Evolutionary conservation across 768 basidiomycete species (phyloP), one percentile per base, ranked within the genome.

Genomic region (Pulveroboletus sp.): DNA sequence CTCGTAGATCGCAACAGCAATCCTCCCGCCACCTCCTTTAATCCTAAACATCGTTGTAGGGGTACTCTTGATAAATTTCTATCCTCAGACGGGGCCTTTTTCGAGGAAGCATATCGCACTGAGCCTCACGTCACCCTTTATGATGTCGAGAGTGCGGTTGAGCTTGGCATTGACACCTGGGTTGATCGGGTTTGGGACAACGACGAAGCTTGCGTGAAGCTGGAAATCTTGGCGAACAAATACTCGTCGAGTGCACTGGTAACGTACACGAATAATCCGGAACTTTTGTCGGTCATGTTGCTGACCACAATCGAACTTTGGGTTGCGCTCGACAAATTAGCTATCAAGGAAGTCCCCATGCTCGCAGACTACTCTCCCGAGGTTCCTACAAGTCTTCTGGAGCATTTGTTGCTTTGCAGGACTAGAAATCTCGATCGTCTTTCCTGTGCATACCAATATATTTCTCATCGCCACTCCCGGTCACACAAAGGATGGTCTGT

Each of bases 241-340:
- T 71, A 76, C 43, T 60, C 61, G 1, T 54, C 55, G 1, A 41
- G 63, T 0, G 69, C 75, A 0, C 27, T 37, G 32, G n/a, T 15
- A 0, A 47, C 47, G 4, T 76, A 74, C 39, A 33, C 47, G 9
- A 55, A 55, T 8, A 73, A 68, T 26, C 70, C 75, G 4, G 75
- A 78, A 43, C 55, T 65, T 32, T 38, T 64, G 5, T 78, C 77
- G 0, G 47, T 72, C 1, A 74, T 79, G 70, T 55, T 79, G 39
- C 59, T 80, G 39, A 64, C 63, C 4, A 50, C 45, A 21, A 31
- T 64, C 5, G 72, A 77, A 31, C 65, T 72, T 24, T 72, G 71
- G 71, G 49, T 70, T 10, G 72, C 64, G 0, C 47, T 73, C 9
- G 72, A 72, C 48, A 64, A 54, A 11, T 31, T 66, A 10, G 55